These are phyloP conservation scores for Fusarium cyanostomum DNA, from an alignment of 2,329 filamentous ascomycete genomes.

Conservation along the genomic window DNA sequence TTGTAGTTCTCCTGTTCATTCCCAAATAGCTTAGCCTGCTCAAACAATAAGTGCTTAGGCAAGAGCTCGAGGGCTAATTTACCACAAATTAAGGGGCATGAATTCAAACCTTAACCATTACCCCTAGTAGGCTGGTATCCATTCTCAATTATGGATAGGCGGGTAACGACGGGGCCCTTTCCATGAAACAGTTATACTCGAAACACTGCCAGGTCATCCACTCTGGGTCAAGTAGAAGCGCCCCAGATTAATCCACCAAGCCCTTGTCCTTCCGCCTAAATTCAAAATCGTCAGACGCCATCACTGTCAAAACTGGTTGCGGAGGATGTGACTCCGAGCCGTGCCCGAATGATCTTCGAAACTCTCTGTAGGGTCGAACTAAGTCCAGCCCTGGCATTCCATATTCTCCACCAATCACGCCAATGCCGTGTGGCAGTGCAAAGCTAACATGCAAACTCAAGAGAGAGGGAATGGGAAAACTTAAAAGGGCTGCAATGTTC, in stretches of 20 bases:
- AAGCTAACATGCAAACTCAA: background rate
- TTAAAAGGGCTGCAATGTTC: background rate
- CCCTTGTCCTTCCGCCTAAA: background rate
- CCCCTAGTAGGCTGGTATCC: too few relatives aligned
- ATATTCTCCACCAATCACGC: conserved; percentile 31
- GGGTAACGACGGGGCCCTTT: too few relatives aligned
- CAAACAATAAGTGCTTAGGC: too few relatives aligned
- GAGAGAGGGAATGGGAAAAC: background rate
- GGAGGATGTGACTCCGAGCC: conserved; percentile 20
- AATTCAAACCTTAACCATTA: background rate
- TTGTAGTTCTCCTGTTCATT: background rate
- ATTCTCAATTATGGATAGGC: too few relatives aligned
- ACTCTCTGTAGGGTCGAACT: background rate
- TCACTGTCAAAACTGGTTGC: conserved; percentile 14
- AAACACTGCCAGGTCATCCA: background rate
- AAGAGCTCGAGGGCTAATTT: too few relatives aligned
- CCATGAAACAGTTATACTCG: conserved; percentile 5
- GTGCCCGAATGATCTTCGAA: background rate
- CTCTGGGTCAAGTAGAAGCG: background rate
- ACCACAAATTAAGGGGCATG: background rate
- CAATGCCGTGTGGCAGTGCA: background rate
- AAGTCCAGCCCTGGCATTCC: background rate
- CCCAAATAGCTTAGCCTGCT: background rate
- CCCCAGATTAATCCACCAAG: conserved; percentile 4
- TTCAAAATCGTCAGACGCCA: too few relatives aligned